These are phyloP conservation scores for Didymella lethalis DNA, from an alignment of 2,329 filamentous ascomycete species.

Conservation along the genomic window DNA sequence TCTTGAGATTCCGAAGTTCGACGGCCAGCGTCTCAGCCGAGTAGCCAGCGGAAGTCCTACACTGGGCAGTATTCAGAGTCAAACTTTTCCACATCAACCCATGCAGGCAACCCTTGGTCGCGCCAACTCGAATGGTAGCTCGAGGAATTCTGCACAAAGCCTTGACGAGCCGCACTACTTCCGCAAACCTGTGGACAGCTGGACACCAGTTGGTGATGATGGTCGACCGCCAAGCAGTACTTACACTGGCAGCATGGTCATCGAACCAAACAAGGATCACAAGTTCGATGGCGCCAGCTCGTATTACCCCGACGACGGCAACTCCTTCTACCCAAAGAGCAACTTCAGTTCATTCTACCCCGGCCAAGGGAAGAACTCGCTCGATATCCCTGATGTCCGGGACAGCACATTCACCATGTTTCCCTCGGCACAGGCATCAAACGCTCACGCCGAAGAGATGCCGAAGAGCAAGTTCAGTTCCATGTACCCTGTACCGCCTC, in stretches of 20 bases:
- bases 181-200: slow-evolving; percentile 44
- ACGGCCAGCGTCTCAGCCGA: slow-evolving; percentile 69
- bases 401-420: slow-evolving; percentile 60
- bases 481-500: slow-evolving; percentile 42
- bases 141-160: slow-evolving; percentile 41
- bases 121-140: slow-evolving; percentile 49
- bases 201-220: slow-evolving; percentile 47
- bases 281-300: slow-evolving; percentile 64
- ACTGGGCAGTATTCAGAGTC: slow-evolving; percentile 64
- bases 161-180: slow-evolving; percentile 43
- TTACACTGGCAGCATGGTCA: slow-evolving; percentile 54
- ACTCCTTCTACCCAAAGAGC: slow-evolving; percentile 56
- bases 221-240: slow-evolving; percentile 53
- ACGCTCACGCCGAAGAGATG: slow-evolving; percentile 26
- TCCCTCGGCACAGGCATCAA: slow-evolving; percentile 31
- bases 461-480: slow-evolving; percentile 38
- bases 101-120: slow-evolving; percentile 51
- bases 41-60: slow-evolving; percentile 76
- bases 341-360: slow-evolving; percentile 62
- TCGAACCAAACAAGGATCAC: slow-evolving; percentile 52
- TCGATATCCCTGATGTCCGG: slow-evolving; percentile 68
- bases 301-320: slow-evolving; percentile 46
- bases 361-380: slow-evolving; percentile 51
- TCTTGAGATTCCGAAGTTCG: slow-evolving; percentile 61
- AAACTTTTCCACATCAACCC: slow-evolving; percentile 50